Percentiles rank a stretch among this genome's conserved stretches.
Conservation (phyloP, 2,329 filamentous ascomycete genomes). For the Cytospora schulzeri region DNA sequence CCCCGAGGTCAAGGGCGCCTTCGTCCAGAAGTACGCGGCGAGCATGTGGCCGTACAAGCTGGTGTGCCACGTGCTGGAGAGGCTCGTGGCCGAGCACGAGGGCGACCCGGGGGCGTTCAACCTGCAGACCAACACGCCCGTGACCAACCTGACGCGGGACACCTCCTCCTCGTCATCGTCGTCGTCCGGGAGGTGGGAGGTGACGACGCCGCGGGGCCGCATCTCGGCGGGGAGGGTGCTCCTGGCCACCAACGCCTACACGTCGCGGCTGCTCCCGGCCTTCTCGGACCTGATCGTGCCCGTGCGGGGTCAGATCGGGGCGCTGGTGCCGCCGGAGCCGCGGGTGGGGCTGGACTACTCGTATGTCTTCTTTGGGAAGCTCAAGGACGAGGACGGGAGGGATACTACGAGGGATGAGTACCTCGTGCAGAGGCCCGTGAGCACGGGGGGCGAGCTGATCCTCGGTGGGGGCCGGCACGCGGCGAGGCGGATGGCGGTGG, state of each 20-base stretch:
- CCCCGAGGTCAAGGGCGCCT: constrained; percentile 60
- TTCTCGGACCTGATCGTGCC: constrained; percentile 76
- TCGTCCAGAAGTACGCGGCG: constrained; percentile 66
- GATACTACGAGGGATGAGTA: constrained; percentile 65
- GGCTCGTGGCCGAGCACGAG: constrained; percentile 46
- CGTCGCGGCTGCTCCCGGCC: constrained; percentile 70
- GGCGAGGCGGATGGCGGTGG: constrained; percentile 50
- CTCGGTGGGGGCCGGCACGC: constrained; percentile 69
- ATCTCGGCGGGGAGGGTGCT: constrained; percentile 67
- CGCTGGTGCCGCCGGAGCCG: constrained; percentile 60
- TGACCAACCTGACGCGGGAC: constrained; percentile 44
- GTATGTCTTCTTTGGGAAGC: constrained; percentile 62
- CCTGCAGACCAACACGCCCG: constrained; percentile 74
- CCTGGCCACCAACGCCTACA: constrained; percentile 83
- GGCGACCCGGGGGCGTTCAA: constrained; percentile 55
- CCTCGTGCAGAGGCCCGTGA: constrained; percentile 68
- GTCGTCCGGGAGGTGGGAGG: constrained; percentile 50
- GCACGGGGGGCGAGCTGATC: constrained; percentile 62
- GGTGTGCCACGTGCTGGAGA: constrained; percentile 69
- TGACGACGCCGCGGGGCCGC: constrained; percentile 70
- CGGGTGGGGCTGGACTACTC: constrained; percentile 51
- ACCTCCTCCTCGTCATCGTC: constrained; percentile 1
- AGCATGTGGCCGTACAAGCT: constrained; percentile 85
- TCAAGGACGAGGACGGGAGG: constrained; percentile 30
- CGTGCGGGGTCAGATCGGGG: constrained; percentile 71